A percentile compares a stretch with the other conserved stretches of the same genome.
Conservation (phyloP, 768 basidiomycete species). For the Cyclocybe cylindracea region DNA sequence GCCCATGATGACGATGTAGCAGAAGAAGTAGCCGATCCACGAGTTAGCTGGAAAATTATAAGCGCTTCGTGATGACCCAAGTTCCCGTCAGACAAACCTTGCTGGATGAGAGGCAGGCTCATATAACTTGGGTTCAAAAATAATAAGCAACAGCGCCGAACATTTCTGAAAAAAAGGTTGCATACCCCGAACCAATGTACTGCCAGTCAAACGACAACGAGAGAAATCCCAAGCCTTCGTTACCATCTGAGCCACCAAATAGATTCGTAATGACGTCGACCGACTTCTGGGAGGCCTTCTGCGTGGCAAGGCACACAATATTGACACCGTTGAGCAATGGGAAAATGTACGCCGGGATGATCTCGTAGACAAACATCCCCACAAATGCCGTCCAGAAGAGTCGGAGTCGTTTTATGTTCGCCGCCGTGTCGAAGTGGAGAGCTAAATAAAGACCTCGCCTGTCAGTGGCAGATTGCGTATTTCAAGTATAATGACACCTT, state of each 20-base stretch:
- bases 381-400: constrained; percentile 53
- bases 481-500: constrained; percentile 34
- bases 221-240: constrained; percentile 66
- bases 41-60: constrained; percentile 44
- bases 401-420: constrained; percentile 49
- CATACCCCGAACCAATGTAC: constrained; percentile 51
- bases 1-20: constrained; percentile 51
- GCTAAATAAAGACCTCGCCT: constrained; percentile 26
- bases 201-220: constrained; percentile 72
- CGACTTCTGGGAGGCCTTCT: constrained; percentile 41
- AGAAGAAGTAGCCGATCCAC: constrained; percentile 54
- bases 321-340: constrained; percentile 63
- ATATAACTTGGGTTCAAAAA: constrained; percentile 33
- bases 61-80: not conserved
- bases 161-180: not conserved
- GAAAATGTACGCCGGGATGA: constrained; percentile 60
- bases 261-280: constrained; percentile 57
- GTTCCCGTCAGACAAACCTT: constrained; percentile 37
- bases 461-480: not conserved
- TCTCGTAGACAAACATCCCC: constrained; percentile 54
- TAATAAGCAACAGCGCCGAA: not conserved
- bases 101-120: constrained; percentile 56
- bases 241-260: constrained; percentile 67
- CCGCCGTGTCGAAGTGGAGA: constrained; percentile 46
- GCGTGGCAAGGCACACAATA: constrained; percentile 61